phyloP scores from a whole-genome alignment of 2,329 filamentous ascomycete genomes.

The Pseudopyrenochaeta lycopersici region DNA sequence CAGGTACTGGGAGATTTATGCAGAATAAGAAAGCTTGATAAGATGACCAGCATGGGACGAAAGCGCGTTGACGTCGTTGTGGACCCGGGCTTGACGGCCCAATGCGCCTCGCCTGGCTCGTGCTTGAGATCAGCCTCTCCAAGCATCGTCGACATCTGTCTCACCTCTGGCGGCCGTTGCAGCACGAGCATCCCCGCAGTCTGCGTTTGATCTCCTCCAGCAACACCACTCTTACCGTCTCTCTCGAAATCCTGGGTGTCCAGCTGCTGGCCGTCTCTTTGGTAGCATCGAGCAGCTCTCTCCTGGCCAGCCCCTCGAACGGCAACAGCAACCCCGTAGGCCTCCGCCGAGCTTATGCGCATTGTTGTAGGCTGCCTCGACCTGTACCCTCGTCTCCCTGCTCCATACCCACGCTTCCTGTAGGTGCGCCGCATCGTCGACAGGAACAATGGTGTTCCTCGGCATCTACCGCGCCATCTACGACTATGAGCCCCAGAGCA shows the following conservation, averaged over 20 bases:
- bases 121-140: slow-evolving; percentile 16
- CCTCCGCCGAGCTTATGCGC: slow-evolving; percentile 42
- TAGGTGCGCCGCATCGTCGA: slow-evolving; percentile 23
- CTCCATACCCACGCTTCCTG: slow-evolving; percentile 1
- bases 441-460: slow-evolving; percentile 80
- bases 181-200: slow-evolving; percentile 26
- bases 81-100: slow-evolving; percentile 13
- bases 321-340: slow-evolving; percentile 28
- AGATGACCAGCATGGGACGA: slow-evolving; percentile 8
- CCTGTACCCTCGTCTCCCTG: slow-evolving; percentile 20
- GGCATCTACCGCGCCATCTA: slow-evolving; percentile 91
- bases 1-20: not conserved
- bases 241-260: slow-evolving; percentile 1
- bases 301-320: slow-evolving; percentile 35
- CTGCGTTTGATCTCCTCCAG: slow-evolving; percentile 7
- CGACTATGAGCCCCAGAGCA: slow-evolving; percentile 88
- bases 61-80: slow-evolving; percentile 29
- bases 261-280: slow-evolving; percentile 15
- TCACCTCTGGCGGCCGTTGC: slow-evolving; percentile 20
- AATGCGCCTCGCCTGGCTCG: slow-evolving; percentile 18
- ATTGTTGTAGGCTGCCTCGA: slow-evolving; percentile 23
- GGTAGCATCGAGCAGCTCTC: slow-evolving; percentile 18
- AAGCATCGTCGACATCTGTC: slow-evolving; percentile 21
- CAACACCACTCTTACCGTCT: not conserved
- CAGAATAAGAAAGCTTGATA: not conserved